Base-by-base conservation (phyloP, 2,329 filamentous ascomycete genomes). In the Colletotrichum abscissum region DNA sequence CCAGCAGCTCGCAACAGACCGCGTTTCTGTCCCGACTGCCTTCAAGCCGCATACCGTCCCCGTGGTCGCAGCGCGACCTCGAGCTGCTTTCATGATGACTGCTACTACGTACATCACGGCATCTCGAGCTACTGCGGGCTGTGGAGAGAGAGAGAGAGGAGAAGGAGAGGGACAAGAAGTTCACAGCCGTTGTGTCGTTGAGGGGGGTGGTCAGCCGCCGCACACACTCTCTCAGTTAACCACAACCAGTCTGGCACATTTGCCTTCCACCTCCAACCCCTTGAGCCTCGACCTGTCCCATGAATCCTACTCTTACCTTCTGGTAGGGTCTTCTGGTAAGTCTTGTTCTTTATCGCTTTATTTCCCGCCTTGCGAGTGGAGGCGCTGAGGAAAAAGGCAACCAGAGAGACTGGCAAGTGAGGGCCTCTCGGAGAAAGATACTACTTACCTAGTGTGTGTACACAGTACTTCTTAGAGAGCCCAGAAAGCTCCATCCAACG, bases 251-350 rank as follows among this genome's bases (percentile, higher is more conserved):
- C 68, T 70, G 33, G 49, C 38, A 42, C 38, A 14, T 42, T 42
- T 42, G 38, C 38, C 58, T 63, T 57, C 65, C 65, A 72, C 57
- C 58, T 57, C 65, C 69, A 72, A 59, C 65, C 60, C 65, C 65
- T 63, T 69, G 65, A 63, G 69, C 66, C 33, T 54, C 42, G 38
- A 54, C 33, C 54, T 54, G 58, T 69, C 69, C 42, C 19, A 49
- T 49, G 67, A 63, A 9, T 26, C 24, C 35, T 60, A n/a, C 24
- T 38, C 62, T 60, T 42, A 22, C 52, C 33, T 11, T 35, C 28
- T 19, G 65, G 58, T 63, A 69, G 65, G 65, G 58, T 56, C 24
- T 69, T 57, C 64, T 72, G 42, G 52, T 35, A 54, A 38, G 57
- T 33, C 38, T 26, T 52, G n/a, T 69, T 30, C 19, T 63, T 64